A percentile compares a stretch with the other conserved stretches of the same genome.
phyloP scores from a whole-genome alignment of 768 basidiomycete species.

The Cyclocybe aegerita region DNA sequence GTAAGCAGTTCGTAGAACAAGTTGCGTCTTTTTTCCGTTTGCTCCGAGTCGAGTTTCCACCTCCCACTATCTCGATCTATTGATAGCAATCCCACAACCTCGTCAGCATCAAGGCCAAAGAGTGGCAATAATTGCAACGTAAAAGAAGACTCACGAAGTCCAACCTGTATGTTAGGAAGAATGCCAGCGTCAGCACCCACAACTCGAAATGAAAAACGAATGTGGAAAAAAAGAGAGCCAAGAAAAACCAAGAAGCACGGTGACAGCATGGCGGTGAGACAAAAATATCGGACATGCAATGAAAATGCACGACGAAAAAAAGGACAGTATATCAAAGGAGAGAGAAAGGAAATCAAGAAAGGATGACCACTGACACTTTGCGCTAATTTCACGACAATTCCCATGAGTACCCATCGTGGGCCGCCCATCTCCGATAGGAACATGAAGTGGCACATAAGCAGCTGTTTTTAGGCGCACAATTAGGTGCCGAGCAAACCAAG shows the following conservation, averaged over 20 bases:
- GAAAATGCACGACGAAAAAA: conserved; percentile 1
- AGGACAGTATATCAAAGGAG: conserved; percentile 5
- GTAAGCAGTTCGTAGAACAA: conserved; percentile 67
- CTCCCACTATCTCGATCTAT: conserved; percentile 67
- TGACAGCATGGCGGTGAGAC: too few relatives aligned
- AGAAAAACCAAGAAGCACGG: too few relatives aligned
- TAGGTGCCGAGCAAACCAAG: neutral
- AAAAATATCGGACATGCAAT: neutral
- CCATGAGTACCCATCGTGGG: conserved; percentile 70
- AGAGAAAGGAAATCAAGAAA: conserved; percentile 19
- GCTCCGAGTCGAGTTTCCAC: conserved; percentile 57
- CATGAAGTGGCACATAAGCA: conserved; percentile 58
- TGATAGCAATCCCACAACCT: neutral
- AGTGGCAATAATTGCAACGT: neutral
- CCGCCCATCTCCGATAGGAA: conserved; percentile 52
- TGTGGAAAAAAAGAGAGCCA: neutral
- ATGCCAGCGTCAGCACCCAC: conserved; percentile 15
- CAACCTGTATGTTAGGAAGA: conserved; percentile 42
- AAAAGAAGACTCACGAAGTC: conserved; percentile 54
- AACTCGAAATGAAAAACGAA: conserved; percentile 1
- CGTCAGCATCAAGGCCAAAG: conserved; percentile 4
- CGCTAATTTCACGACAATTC: conserved; percentile 66
- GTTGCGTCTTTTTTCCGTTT: conserved; percentile 58
- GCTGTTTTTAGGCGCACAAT: conserved; percentile 31
- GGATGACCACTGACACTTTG: conserved; percentile 51